These are phyloP conservation scores for Pseudoscleropodium purum DNA, from an alignment of 225 moss, liverwort and hornwort genomes.

Conservation along the genomic window DNA sequence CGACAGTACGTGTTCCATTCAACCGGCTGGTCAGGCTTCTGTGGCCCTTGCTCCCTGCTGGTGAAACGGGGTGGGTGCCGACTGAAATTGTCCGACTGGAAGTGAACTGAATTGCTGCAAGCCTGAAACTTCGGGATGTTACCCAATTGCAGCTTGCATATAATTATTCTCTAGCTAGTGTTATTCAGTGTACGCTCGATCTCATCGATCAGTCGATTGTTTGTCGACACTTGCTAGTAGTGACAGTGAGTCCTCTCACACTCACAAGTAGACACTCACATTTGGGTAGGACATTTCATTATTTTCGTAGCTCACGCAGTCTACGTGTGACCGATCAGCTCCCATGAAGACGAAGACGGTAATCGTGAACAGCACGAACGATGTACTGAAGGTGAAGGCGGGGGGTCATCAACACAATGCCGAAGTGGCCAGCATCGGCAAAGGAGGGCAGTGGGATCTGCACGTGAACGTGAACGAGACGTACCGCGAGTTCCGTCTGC, in stretches of 20 bases:
- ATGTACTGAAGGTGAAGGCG: slow-evolving; percentile 7
- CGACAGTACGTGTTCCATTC: neutral
- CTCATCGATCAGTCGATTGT: neutral
- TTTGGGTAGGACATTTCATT: neutral
- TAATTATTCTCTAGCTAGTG: neutral
- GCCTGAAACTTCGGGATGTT: neutral
- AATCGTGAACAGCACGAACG: slow-evolving; percentile 12
- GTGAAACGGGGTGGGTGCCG: neutral
- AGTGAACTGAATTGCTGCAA: neutral
- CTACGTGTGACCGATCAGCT: neutral
- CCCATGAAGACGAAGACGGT: neutral
- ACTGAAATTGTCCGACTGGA: neutral
- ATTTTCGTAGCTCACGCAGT: neutral
- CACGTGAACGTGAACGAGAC: slow-evolving; percentile 13
- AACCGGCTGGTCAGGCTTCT: neutral
- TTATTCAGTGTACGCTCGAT: neutral
- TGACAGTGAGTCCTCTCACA: neutral
- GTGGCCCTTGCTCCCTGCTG: neutral
- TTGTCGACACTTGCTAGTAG: neutral
- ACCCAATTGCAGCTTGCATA: neutral
- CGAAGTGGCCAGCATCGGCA: slow-evolving; percentile 11
- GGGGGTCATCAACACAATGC: neutral
- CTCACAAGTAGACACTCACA: neutral
- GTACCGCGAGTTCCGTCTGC: slow-evolving; percentile 15
- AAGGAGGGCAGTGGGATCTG: slow-evolving; percentile 2